Evolutionary conservation across 2,329 filamentous ascomycete species (phyloP).

Genomic region (Phyllosticta citribraziliensis): DNA sequence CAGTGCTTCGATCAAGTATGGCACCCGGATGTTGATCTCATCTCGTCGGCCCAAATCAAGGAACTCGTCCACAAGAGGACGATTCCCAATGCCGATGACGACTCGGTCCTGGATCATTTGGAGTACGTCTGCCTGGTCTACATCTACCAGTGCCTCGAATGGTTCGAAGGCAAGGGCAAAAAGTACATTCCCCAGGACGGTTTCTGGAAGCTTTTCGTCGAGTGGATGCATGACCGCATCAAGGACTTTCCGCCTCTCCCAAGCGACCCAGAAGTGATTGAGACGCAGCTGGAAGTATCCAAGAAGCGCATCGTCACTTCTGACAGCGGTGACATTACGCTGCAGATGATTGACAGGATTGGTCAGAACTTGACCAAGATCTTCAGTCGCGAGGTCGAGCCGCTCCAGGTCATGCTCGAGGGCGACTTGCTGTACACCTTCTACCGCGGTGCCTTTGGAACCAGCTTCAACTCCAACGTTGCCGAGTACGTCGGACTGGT

Average conservation of each 20-base stretch:
- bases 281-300: background rate
- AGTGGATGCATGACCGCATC: background rate
- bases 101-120: background rate
- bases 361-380: background rate
- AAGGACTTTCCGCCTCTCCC: background rate
- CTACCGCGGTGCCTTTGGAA: conserved; percentile 1
- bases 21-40: background rate
- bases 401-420: conserved; percentile 1
- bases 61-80: background rate
- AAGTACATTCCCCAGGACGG: background rate
- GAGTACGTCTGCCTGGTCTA: conserved; percentile 3
- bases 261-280: background rate
- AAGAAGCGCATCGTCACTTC: background rate
- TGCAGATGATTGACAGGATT: background rate
- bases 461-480: background rate
- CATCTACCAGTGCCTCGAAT: background rate
- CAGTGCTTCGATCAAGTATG: conserved; percentile 1
- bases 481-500: background rate
- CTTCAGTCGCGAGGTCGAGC: background rate
- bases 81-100: background rate
- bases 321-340: background rate
- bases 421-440: background rate
- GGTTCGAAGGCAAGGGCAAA: background rate
- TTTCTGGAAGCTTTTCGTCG: background rate
- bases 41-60: background rate